Conservation (phyloP, 2,329 filamentous ascomycete genomes). For the Dendryphion nanum region DNA sequence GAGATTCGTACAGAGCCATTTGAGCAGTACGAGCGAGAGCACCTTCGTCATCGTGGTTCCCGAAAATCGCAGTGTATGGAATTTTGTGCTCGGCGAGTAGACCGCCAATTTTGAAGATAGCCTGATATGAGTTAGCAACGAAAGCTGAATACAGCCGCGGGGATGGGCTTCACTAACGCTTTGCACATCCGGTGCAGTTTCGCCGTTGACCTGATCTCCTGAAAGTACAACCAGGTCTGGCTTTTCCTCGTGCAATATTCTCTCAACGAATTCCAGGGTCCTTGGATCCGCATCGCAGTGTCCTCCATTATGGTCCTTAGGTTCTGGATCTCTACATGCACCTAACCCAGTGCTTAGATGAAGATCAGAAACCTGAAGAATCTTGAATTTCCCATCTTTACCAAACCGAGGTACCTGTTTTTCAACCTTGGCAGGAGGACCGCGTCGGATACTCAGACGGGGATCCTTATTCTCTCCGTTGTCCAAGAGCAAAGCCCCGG, state of each 20-base stretch:
- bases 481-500: slow-evolving; percentile 63
- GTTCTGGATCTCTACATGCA: slow-evolving; percentile 80
- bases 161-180: slow-evolving; percentile 53
- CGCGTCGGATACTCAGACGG: slow-evolving; percentile 75
- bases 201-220: slow-evolving; percentile 94
- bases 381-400: slow-evolving; percentile 93
- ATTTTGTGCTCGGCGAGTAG: slow-evolving; percentile 83
- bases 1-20: slow-evolving; percentile 81
- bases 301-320: slow-evolving; percentile 67
- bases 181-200: slow-evolving; percentile 86
- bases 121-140: slow-evolving; percentile 45
- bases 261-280: slow-evolving; percentile 84
- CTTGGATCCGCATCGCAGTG: slow-evolving; percentile 88
- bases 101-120: slow-evolving; percentile 89
- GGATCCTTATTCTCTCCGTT: slow-evolving; percentile 64
- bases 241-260: slow-evolving; percentile 85
- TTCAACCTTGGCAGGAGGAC: slow-evolving; percentile 60
- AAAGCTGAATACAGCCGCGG: no score
- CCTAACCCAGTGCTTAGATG: slow-evolving; percentile 91
- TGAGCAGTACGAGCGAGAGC: slow-evolving; percentile 72
- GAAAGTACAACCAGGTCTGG: slow-evolving; percentile 89
- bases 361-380: slow-evolving; percentile 92
- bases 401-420: slow-evolving; percentile 75
- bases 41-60: slow-evolving; percentile 95
- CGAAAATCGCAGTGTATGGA: slow-evolving; percentile 91